phyloP scores from a whole-genome alignment of 208 protist species.

The Acanthamoeba sp. region DNA sequence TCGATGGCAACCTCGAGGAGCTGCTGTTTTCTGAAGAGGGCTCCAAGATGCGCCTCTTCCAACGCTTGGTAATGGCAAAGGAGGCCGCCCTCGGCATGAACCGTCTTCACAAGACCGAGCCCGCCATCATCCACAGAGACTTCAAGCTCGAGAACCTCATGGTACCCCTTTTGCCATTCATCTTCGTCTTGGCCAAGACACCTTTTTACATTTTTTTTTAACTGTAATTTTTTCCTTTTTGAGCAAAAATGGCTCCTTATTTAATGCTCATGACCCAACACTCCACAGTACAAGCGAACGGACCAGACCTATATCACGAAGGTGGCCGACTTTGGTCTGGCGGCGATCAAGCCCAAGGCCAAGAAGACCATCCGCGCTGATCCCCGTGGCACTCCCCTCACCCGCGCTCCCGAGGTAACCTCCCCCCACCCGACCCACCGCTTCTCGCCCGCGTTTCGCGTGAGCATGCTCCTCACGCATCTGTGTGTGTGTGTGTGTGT shows the following conservation, averaged over 20 bases:
- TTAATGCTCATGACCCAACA: neutral
- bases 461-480: too few species aligned
- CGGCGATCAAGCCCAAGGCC: conserved; percentile 83
- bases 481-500: too few species aligned
- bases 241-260: neutral
- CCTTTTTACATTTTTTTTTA: too few species aligned
- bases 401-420: conserved; percentile 86
- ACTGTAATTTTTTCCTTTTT: neutral
- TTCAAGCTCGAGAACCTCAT: conserved; percentile 76
- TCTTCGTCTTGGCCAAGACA: neutral
- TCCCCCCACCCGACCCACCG: too few species aligned
- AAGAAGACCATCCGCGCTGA: conserved; percentile 79
- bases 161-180: neutral
- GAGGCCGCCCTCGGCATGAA: conserved; percentile 83
- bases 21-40: conserved; percentile 17
- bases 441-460: too few species aligned
- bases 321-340: conserved; percentile 63
- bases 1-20: conserved; percentile 38
- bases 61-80: conserved; percentile 50
- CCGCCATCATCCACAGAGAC: conserved; percentile 85
- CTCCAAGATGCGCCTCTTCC: conserved; percentile 60
- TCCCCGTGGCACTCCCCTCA: conserved; percentile 83
- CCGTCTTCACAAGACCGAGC: conserved; percentile 82
- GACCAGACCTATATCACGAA: conserved; percentile 40
- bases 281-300: conserved; percentile 7